Percentiles rank a stretch among this genome's conserved stretches.
phyloP scores from a whole-genome alignment of 495 filamentous ascomycete species.

The Lasiosphaeria ovina region DNA sequence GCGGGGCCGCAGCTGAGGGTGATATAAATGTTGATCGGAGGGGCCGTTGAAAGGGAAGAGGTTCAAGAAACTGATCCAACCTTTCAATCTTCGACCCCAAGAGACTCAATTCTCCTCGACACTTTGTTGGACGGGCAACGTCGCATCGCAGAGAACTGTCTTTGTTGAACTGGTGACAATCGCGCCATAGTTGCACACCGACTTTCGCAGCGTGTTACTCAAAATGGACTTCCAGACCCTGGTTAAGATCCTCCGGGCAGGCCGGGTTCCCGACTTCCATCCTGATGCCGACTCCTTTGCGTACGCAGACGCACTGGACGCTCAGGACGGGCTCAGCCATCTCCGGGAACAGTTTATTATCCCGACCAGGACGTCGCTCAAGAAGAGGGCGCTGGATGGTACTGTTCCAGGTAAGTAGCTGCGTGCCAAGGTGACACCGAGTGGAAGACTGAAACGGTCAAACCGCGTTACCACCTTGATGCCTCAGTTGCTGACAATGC shows the following conservation, averaged over 20 bases:
- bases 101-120: neutral
- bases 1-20: neutral
- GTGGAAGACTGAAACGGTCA: neutral
- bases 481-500: no score
- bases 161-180: no score
- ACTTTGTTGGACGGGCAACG: neutral
- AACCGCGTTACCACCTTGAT: neutral
- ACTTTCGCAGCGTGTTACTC: neutral
- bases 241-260: slow-evolving; percentile 15
- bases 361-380: slow-evolving; percentile 70
- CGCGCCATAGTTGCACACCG: neutral
- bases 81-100: neutral
- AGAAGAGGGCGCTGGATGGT: slow-evolving; percentile 55
- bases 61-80: no score
- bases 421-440: neutral
- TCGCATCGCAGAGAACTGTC: no score
- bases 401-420: slow-evolving; percentile 23
- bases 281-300: slow-evolving; percentile 15
- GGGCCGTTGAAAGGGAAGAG: no score
- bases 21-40: neutral
- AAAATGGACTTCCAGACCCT: slow-evolving; percentile 11
- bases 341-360: slow-evolving; percentile 77
- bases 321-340: slow-evolving; percentile 60
- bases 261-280: slow-evolving; percentile 19
- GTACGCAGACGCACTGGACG: slow-evolving; percentile 52